Evolutionary conservation across 148 eudicot species (phyloP), one percentile per base, ranked within the genome.

Genomic region (Suaeda aralocaspica): DNA sequence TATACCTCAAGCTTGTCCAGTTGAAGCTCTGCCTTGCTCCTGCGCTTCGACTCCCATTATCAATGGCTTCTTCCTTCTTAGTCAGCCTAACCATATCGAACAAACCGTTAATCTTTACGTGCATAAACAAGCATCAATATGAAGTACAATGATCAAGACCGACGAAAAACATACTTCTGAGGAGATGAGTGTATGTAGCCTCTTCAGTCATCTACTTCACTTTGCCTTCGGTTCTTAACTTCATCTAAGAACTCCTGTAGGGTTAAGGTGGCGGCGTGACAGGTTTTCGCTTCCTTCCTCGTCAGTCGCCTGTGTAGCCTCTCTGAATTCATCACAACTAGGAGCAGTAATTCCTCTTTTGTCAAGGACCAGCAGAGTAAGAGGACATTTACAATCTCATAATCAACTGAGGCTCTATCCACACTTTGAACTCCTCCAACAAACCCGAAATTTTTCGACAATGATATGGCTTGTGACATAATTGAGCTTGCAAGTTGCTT

Each of bases 51-150:
- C 69, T 78, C 81, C 81, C 81, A 72, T 12, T 64, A 8, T 78
- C 81, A 42, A 78, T 78, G 22, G 64, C 81, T 22, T 50, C 69
- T 67, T 78, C 81, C 70, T 73, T 73, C 59, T 36, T 55, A 57
- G 72, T 67, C 69, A 78, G 60, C 72, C 80, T 77, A 68, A 53
- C 18, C 28, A 59, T 25, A 50, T 50, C 6, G 3, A 26, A 58
- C 44, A 22, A 16, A 28, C 44, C n/a, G 11, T 15, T 7, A 51
- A 10, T 36, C 4, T 36, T 36, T 46, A 12, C 13, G 29, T 34
- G 11, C 62, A 9, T 26, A 16, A 39, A 39, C 25, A 24, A 0
- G 11, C 1, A 2, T 15, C 6, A 56, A 5, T 16, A n/a, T n/a
- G n/a, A n/a, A n/a, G n/a, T n/a, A n/a, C n/a, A n/a, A n/a, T n/a